Evolutionary conservation across 164 flowering plant genomes (phyloP).

Genomic region (Sedum album): DNA sequence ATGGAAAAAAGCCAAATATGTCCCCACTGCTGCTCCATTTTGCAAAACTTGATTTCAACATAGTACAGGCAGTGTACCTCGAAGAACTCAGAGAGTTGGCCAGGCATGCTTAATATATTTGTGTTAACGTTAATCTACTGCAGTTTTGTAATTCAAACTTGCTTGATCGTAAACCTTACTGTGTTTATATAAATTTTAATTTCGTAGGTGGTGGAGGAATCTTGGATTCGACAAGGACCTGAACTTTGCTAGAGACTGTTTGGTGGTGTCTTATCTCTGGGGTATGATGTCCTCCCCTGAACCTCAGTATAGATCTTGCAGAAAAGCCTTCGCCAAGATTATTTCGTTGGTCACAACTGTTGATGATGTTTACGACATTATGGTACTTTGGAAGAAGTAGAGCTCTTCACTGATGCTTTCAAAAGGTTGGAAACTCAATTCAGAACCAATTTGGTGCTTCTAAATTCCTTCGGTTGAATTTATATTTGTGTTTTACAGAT

Average conservation of each 20-base stretch:
- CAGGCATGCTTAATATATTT: not conserved
- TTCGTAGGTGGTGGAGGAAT: conserved; percentile 24
- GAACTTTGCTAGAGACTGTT: conserved; percentile 17
- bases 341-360: conserved; percentile 13
- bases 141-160: not conserved
- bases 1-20: too few species aligned
- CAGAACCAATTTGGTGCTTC: too few species aligned
- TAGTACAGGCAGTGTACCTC: too few species aligned
- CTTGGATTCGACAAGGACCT: conserved; percentile 17
- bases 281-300: conserved; percentile 16
- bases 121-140: not conserved
- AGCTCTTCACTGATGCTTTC: conserved; percentile 7
- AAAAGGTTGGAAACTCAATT: conserved; percentile 18
- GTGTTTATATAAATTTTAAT: not conserved
- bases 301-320: conserved; percentile 17
- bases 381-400: conserved; percentile 31
- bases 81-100: too few species aligned
- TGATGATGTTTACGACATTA: conserved; percentile 41
- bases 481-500: conserved; percentile 14
- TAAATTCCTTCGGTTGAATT: not conserved
- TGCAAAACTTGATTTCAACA: too few species aligned
- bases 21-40: too few species aligned
- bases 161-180: not conserved
- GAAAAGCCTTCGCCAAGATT: conserved; percentile 13
- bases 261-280: too few species aligned